Evolutionary conservation across 805 yeast genomes (phyloP), one percentile per base, ranked within the genome.

Genomic region (Metschnikowia arizonensis): DNA sequence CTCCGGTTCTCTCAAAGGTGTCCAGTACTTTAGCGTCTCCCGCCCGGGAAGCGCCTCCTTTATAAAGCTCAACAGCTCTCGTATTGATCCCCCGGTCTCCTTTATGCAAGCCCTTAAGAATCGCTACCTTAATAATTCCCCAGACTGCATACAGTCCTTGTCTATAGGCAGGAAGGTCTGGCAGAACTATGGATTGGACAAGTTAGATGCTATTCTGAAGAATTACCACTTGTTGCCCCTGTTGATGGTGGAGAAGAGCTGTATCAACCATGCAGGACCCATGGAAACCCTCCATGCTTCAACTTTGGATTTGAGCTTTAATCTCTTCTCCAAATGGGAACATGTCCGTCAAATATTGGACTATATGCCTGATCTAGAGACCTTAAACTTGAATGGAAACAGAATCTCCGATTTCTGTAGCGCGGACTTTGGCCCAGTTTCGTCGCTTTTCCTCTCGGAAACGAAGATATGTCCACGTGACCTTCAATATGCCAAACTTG

Each of bases 181-280:
- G 7, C 82, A 85, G 55, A 73, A 77, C 23, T 76, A 68, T 46
- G 96, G 96, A 0, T 81, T 86, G 56, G 83, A 78, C 19, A 74
- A 76, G 49, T 59, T 83, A 35, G 70, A 75, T 36, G 40, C 53
- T n/a, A 55, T 73, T 11, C 83, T 79, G 51, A 59, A 74, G 1
- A 63, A 82, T 47, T 72, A 80, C 33, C 53, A 50, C 3, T 59
- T 66, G 9, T 64, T 87, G 41, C 54, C 50, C n/a, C 63, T 71
- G 4, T 67, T 82, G 0, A 74, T 87, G 0, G 58, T 88, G 33
- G 77, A 76, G 26, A 59, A 68, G 19, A 62, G 72, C 45, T 46
- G 64, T 6, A 62, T 85, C 14, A 34, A 25, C 8, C 9, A 1
- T 5, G 48, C 50, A 1, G 50, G 48, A 2, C 33, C 21, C 11